Percentiles rank a stretch among this genome's conserved stretches.
These are phyloP conservation scores for Penicillium antarcticum DNA, from an alignment of 495 filamentous ascomycete genomes.

Conservation along the genomic window DNA sequence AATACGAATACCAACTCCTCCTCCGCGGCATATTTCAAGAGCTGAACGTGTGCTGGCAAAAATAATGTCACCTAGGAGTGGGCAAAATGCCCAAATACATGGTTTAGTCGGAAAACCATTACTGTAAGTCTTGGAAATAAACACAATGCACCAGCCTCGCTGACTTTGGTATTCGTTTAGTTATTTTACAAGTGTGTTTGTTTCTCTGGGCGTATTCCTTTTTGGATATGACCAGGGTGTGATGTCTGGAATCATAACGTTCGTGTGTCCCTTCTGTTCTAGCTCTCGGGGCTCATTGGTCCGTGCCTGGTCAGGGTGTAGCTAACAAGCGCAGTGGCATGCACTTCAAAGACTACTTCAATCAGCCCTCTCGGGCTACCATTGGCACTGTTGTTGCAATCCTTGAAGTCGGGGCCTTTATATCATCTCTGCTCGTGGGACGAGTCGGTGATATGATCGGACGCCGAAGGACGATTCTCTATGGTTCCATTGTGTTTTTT, in stretches of 20 bases:
- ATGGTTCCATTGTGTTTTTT: slow-evolving; percentile 89
- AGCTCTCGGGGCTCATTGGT: background rate
- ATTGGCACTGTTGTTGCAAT: slow-evolving; percentile 97
- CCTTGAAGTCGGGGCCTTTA: slow-evolving; percentile 87
- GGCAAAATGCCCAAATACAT: slow-evolving; percentile 65
- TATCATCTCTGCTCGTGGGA: slow-evolving; percentile 86
- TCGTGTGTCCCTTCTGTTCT: slow-evolving; percentile 30
- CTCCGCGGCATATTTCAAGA: slow-evolving; percentile 56
- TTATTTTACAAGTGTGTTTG: slow-evolving; percentile 97
- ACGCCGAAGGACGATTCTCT: slow-evolving; percentile 85
- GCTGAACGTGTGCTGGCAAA: slow-evolving; percentile 65
- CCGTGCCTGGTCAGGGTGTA: background rate
- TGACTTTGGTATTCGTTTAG: slow-evolving; percentile 37
- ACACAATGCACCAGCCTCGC: slow-evolving; percentile 25
- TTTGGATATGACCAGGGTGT: slow-evolving; percentile 99
- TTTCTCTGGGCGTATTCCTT: slow-evolving; percentile 94
- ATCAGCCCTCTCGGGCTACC: slow-evolving; percentile 76
- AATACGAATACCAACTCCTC: slow-evolving; percentile 74
- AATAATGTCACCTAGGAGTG: slow-evolving; percentile 79
- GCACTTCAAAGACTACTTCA: slow-evolving; percentile 88
- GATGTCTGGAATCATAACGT: slow-evolving; percentile 99
- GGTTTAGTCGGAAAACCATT: slow-evolving; percentile 95
- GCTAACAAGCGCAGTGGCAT: slow-evolving; percentile 57
- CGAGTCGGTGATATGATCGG: slow-evolving; percentile 89
- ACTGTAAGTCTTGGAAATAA: slow-evolving; percentile 58